Evolutionary conservation across 1,284 basidiomycete species (phyloP).

Genomic region (Ustilago esculenta): DNA sequence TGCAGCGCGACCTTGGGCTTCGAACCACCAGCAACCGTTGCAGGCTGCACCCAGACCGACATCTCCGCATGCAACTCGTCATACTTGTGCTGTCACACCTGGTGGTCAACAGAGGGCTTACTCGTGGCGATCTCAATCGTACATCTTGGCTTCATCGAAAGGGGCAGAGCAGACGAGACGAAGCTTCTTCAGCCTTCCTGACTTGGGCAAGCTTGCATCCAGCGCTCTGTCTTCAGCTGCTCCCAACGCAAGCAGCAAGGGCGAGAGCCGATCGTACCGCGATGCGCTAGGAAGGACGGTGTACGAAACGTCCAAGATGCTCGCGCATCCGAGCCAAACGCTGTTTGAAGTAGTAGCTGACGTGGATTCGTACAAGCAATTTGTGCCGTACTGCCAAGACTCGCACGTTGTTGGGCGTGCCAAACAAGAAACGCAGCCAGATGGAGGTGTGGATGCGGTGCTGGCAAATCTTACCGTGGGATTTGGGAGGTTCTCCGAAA

Average conservation of each 20-base stretch:
- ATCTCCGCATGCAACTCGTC: not conserved
- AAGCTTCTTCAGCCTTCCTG: conserved; percentile 41
- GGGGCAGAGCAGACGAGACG: not conserved
- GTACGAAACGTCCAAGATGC: conserved; percentile 33
- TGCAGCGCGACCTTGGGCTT: conserved; percentile 8
- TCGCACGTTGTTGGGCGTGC: conserved; percentile 74
- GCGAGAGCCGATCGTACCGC: conserved; percentile 16
- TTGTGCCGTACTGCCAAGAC: conserved; percentile 87
- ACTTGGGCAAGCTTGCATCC: conserved; percentile 42
- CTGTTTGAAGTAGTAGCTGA: conserved; percentile 88
- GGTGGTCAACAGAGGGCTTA: conserved; percentile 22
- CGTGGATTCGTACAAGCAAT: conserved; percentile 83
- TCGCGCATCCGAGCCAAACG: conserved; percentile 69
- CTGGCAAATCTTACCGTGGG: conserved; percentile 87
- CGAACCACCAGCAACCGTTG: conserved; percentile 14
- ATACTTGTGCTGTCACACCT: conserved; percentile 8
- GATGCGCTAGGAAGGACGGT: conserved; percentile 32
- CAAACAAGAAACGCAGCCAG: not conserved
- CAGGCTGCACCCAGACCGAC: conserved; percentile 12
- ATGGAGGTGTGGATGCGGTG: not conserved
- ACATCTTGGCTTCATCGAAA: not conserved
- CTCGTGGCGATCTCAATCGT: not conserved
- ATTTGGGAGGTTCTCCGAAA: conserved; percentile 86
- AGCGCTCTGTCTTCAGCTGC: conserved; percentile 15
- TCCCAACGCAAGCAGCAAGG: not conserved